These are phyloP conservation scores for Saturnispora ahearnii DNA, from an alignment of 805 yeast species.

Conservation along the genomic window DNA sequence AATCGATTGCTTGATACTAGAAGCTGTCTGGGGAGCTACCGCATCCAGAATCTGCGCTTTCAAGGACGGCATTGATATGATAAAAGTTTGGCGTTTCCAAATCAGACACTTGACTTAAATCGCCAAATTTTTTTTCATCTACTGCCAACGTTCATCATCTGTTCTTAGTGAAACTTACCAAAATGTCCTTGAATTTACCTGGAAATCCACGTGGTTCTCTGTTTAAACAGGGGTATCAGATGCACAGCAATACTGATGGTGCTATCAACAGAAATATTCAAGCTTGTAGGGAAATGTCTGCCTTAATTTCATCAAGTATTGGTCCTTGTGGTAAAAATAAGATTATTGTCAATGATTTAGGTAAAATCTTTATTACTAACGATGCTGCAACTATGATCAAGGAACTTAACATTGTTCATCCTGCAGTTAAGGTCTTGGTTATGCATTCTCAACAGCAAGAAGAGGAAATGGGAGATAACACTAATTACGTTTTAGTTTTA, in stretches of 20 bases:
- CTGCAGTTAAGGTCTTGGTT: conserved; percentile 90
- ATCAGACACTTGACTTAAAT: background rate
- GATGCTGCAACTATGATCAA: conserved; percentile 97
- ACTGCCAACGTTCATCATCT: background rate
- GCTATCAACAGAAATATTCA: conserved; percentile 87
- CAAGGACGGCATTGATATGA: conserved; percentile 3
- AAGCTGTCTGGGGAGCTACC: conserved; percentile 3
- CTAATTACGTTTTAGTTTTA: conserved; percentile 81
- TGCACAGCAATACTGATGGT: conserved; percentile 84
- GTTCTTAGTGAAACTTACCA: background rate
- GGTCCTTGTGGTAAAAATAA: conserved; percentile 98
- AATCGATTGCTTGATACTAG: background rate
- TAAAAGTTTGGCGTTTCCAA: background rate
- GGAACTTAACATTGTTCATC: conserved; percentile 91
- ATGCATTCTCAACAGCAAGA: conserved; percentile 98
- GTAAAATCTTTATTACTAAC: conserved; percentile 81
- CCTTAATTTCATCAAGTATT: conserved; percentile 86
- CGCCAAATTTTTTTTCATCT: background rate
- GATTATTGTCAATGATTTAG: conserved; percentile 82
- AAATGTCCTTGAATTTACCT: conserved; percentile 88
- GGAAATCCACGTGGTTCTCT: conserved; percentile 88
- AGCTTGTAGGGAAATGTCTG: conserved; percentile 88
- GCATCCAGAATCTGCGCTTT: conserved; percentile 16
- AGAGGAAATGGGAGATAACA: conserved; percentile 93
- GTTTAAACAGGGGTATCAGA: conserved; percentile 91